Evolutionary conservation across 1,284 basidiomycete genomes (phyloP).

Genomic region (Psilocybe mexicana): DNA sequence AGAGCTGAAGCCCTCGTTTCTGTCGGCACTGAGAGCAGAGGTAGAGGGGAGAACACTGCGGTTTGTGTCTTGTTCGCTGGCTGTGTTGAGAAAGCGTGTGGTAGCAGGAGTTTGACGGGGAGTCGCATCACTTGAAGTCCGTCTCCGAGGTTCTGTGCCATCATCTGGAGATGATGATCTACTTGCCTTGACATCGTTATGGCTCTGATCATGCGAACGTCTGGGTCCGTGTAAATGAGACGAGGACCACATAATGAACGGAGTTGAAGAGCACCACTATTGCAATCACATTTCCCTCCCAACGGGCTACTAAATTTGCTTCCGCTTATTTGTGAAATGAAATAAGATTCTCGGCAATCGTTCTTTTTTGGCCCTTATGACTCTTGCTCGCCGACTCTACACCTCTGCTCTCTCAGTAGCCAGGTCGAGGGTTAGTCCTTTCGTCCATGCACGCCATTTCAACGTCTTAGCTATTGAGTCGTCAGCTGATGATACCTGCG

Average conservation of each 20-base stretch:
- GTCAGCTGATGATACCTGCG: slow-evolving; percentile 90
- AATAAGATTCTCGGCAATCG: neutral
- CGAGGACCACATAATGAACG: slow-evolving; percentile 23
- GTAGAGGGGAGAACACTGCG: slow-evolving; percentile 27
- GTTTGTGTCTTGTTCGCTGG: slow-evolving; percentile 31
- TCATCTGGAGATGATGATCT: slow-evolving; percentile 32
- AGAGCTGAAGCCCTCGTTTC: slow-evolving; percentile 29
- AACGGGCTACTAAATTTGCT: neutral
- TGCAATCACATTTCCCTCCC: neutral
- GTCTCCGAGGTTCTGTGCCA: slow-evolving; percentile 32
- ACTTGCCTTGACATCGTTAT: slow-evolving; percentile 26
- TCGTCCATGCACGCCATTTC: slow-evolving; percentile 34
- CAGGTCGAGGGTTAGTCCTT: neutral
- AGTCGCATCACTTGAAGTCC: slow-evolving; percentile 42
- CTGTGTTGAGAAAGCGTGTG: slow-evolving; percentile 33
- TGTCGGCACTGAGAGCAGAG: slow-evolving; percentile 19
- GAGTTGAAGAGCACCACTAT: neutral
- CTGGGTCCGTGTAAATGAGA: slow-evolving; percentile 32
- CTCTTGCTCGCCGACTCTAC: neutral
- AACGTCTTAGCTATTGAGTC: slow-evolving; percentile 82
- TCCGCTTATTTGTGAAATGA: neutral
- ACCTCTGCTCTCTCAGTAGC: neutral
- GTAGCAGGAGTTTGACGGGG: slow-evolving; percentile 40
- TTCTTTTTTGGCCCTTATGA: neutral
- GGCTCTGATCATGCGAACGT: slow-evolving; percentile 37